phyloP scores from a whole-genome alignment of 2,329 filamentous ascomycete species.

The Pestalotiopsis sp. region DNA sequence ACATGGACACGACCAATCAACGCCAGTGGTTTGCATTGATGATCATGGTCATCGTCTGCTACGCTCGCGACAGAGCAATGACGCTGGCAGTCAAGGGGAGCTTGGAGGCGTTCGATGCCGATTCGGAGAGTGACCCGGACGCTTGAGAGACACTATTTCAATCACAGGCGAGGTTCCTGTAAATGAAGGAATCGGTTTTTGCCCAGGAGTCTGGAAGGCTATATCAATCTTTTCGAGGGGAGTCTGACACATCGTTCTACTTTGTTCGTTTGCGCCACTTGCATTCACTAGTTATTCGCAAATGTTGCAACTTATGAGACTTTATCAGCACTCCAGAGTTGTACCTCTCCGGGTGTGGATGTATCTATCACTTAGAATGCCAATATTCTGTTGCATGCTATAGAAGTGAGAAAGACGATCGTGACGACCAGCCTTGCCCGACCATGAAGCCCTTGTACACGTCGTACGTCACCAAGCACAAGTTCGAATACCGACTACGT shows the following conservation, averaged over 20 bases:
- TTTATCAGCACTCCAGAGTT: background rate
- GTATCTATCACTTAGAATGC: no score
- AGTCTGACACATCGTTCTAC: background rate
- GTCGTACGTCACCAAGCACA: background rate
- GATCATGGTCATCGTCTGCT: constrained; percentile 35
- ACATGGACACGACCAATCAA: constrained; percentile 32
- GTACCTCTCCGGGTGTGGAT: no score
- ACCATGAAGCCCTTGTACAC: background rate
- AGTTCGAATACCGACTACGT: background rate
- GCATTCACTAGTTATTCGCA: background rate
- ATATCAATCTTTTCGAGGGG: background rate
- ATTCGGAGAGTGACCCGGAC: constrained; percentile 18
- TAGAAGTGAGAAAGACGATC: no score
- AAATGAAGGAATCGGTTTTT: no score
- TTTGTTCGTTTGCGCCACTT: background rate
- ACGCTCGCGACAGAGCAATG: constrained; percentile 32
- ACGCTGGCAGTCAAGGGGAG: constrained; percentile 6
- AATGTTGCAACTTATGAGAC: background rate
- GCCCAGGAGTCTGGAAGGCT: background rate
- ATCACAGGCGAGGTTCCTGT: background rate
- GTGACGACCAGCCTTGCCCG: background rate
- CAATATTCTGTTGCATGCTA: no score
- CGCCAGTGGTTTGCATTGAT: constrained; percentile 36
- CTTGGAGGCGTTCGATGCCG: background rate
- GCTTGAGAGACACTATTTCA: constrained; percentile 12